phyloP scores from a whole-genome alignment of 2,329 filamentous ascomycete genomes.

The Claviceps paspali region DNA sequence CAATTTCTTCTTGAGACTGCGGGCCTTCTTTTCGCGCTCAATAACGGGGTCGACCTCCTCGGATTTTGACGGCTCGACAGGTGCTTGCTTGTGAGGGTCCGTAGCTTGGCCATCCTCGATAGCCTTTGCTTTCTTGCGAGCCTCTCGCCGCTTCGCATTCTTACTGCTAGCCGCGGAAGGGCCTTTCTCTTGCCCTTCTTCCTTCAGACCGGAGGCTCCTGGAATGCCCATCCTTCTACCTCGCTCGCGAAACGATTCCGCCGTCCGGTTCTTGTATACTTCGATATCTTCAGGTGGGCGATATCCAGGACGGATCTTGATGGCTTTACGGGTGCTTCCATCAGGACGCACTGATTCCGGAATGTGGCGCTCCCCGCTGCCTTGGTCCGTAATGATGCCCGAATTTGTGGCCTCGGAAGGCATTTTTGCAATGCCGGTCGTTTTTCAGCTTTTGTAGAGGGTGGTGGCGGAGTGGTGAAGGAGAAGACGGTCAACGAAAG shows the following conservation, averaged over 20 bases:
- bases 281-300: conserved; percentile 90
- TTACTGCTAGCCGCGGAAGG: conserved; percentile 52
- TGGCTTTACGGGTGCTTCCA: conserved; percentile 83
- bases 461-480: too few species aligned
- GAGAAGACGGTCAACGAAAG: not conserved
- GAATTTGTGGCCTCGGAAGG: conserved; percentile 40
- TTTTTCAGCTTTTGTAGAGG: not conserved
- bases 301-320: conserved; percentile 86
- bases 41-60: conserved; percentile 50
- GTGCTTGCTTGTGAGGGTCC: conserved; percentile 24
- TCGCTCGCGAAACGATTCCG: conserved; percentile 69
- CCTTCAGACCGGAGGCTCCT: conserved; percentile 48
- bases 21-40: conserved; percentile 83
- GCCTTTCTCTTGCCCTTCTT: conserved; percentile 30
- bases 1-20: conserved; percentile 85
- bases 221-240: conserved; percentile 48
- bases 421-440: too few species aligned
- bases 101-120: conserved; percentile 47
- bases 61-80: conserved; percentile 11
- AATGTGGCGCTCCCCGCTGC: conserved; percentile 72
- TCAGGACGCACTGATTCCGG: conserved; percentile 77
- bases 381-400: conserved; percentile 62
- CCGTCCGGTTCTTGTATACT: conserved; percentile 85
- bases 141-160: conserved; percentile 63
- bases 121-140: conserved; percentile 38